Evolutionary conservation across 2,329 filamentous ascomycete genomes (phyloP).

Genomic region (Furcasterigmium furcatum): DNA sequence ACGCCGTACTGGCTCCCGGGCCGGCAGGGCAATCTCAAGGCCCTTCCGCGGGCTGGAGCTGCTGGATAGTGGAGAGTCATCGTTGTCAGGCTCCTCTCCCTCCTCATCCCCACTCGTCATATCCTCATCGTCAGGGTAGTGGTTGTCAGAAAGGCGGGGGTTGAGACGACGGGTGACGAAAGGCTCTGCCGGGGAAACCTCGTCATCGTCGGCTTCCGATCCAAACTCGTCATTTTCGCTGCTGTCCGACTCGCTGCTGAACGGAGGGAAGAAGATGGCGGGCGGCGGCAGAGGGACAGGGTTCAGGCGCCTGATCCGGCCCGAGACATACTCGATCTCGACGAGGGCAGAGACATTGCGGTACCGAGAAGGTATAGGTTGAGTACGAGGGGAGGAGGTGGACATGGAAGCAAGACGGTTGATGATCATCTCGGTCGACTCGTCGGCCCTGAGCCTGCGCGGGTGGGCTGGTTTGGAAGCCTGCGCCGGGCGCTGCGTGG

Average conservation of each 20-base stretch:
- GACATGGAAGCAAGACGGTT: constrained; percentile 37
- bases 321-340: constrained; percentile 42
- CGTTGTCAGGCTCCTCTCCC: constrained; percentile 17
- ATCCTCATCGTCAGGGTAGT: constrained; percentile 34
- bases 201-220: constrained; percentile 23
- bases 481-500: constrained; percentile 39
- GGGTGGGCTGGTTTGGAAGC: constrained; percentile 5
- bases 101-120: constrained; percentile 34
- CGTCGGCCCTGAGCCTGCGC: constrained; percentile 16
- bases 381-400: constrained; percentile 28
- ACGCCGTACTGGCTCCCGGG: constrained; percentile 13
- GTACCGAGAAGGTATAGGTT: constrained; percentile 1
- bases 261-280: constrained; percentile 46
- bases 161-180: constrained; percentile 29
- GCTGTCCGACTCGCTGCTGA: constrained; percentile 36
- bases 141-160: constrained; percentile 33
- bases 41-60: constrained; percentile 2
- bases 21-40: constrained; percentile 14
- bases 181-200: constrained; percentile 22
- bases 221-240: constrained; percentile 24
- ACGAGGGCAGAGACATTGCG: constrained; percentile 16
- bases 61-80: constrained; percentile 8
- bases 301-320: constrained; percentile 36
- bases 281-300: constrained; percentile 50
- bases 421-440: constrained; percentile 36